Evolutionary conservation across 768 basidiomycete species (phyloP), one percentile per base, ranked within the genome.

Genomic region (Hypholoma sublateritium): DNA sequence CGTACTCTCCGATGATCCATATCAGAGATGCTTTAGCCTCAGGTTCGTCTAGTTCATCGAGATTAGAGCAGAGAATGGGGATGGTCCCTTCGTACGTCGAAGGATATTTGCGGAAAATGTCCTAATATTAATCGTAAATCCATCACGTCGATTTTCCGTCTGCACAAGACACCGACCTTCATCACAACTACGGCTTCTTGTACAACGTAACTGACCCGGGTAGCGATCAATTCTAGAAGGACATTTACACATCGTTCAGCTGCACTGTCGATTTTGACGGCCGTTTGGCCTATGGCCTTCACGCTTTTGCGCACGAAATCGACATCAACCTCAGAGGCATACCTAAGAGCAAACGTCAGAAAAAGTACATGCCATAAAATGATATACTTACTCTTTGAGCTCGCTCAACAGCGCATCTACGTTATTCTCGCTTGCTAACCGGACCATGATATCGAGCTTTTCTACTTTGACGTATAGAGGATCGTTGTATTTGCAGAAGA

Each of bases 401-500:
- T 99, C 97, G 66, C 94, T 96, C 66, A 99, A 72, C 50, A 98
- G 77, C 7, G 95, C 93, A 73, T 98, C 95, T 1, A 96, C 92
- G 64, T 98, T 99, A 71, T 83, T 87, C 59, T 98, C 96, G 19
- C 80, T 82, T 12, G 93, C 95, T 55, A 99, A 76, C 54, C 93
- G 81, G 50, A 98, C 91, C 97, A 99, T 99, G 69, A 98, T 97
- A 64, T 98, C 97, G 62, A 99, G 75, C 73, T 99, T 98, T 72
- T 98, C 97, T 51, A 98, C 85, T 72, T 99, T 99, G 70, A 98
- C 95, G 67, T 98, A 99, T n/a, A 96, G 76, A 5, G 96, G 96
- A 67, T 99, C 96, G 67, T 98, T 98, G 75, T 99, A 98, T 72
- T 99, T 99, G 86, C 96, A 98, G 80, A 98, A 99, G 72, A 99